Base-by-base conservation (phyloP, 495 filamentous ascomycete genomes). In the Talaromyces liani region DNA sequence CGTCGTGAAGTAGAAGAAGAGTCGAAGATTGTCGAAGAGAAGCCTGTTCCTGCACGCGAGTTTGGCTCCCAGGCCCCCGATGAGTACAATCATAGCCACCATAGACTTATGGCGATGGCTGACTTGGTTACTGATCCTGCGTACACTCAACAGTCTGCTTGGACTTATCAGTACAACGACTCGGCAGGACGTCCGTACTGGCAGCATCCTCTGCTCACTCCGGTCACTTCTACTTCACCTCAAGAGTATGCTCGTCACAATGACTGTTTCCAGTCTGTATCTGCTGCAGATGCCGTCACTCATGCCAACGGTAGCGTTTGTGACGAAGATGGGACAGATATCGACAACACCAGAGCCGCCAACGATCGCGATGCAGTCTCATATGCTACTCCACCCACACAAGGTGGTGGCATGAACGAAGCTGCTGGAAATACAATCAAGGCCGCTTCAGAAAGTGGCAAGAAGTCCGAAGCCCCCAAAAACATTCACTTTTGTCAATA, bases 401-500 rank as follows among this genome's bases (percentile, higher is more conserved):
- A 2, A 7, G 18, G 45, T 22, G 8, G 45, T 49, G 8, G 18
- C 45, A 49, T 18, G 6, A 18, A 20, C 2, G 45, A 20, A 9
- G 10, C 45, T 20, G n/a, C 5, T 18, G 8, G 18, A 14, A 49
- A 49, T 18, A 14, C n/a, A 49, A 49, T 8, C 45, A 8, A 49
- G 45, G n/a, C 45, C n/a, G 45, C 18, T 27, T 6, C 22, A 29
- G 22, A 55, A 20, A 22, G 14, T 7, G 12, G 12, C 14, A 20
- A 14, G 22, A 20, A 55, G 25, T 6, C 20, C 9, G 8, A 55
- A 55, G 4, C n/a, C 12, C 3, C 22, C 51, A 24, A 24, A 29
- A 1, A 3, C 22, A 29, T 55, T 14, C 51, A 12, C 10, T 6
- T 29, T 1, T 55, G 51, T n/a, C 51, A 55, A 55, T 55, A 77